Evolutionary conservation across 1,139 yeast species (phyloP).

Genomic region (Yamadazyma aaseri): DNA sequence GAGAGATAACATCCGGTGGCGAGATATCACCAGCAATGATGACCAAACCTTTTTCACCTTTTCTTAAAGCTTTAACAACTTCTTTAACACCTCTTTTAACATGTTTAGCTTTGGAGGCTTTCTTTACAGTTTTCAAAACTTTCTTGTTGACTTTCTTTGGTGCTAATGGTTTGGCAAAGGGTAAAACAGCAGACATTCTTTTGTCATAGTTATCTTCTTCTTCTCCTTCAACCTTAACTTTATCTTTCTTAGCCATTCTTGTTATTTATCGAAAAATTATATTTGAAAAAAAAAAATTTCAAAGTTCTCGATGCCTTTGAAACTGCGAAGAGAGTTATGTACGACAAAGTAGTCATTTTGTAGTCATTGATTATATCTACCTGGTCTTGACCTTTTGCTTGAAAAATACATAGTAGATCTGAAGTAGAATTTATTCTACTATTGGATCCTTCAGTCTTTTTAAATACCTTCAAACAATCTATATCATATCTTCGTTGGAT

Average conservation of each 20-base stretch:
- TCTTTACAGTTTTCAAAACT: conserved; percentile 91
- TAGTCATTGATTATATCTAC: no score
- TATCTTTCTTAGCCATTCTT: conserved; percentile 47
- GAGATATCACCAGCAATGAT: conserved; percentile 97
- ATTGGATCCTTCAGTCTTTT: no score
- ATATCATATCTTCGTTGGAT: no score
- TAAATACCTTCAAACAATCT: no score
- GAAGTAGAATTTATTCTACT: no score
- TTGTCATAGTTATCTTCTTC: conserved; percentile 85
- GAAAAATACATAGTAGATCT: no score
- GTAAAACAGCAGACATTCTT: conserved; percentile 84
- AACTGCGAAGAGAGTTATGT: no score
- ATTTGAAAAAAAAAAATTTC: conserved; percentile 3
- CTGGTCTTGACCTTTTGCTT: no score
- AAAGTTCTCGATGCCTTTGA: conserved; percentile 5
- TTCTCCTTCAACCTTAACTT: conserved; percentile 38
- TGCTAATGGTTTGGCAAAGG: conserved; percentile 95
- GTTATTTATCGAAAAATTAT: conserved; percentile 5
- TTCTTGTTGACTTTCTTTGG: conserved; percentile 95
- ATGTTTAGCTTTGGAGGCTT: conserved; percentile 96
- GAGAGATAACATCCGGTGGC: conserved; percentile 96
- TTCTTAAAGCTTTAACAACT: conserved; percentile 95
- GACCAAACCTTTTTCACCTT: conserved; percentile 97
- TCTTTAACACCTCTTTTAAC: conserved; percentile 99
- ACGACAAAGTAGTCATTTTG: no score